Evolutionary conservation across 768 basidiomycete genomes (phyloP).

Genomic region (Boletus sp.): DNA sequence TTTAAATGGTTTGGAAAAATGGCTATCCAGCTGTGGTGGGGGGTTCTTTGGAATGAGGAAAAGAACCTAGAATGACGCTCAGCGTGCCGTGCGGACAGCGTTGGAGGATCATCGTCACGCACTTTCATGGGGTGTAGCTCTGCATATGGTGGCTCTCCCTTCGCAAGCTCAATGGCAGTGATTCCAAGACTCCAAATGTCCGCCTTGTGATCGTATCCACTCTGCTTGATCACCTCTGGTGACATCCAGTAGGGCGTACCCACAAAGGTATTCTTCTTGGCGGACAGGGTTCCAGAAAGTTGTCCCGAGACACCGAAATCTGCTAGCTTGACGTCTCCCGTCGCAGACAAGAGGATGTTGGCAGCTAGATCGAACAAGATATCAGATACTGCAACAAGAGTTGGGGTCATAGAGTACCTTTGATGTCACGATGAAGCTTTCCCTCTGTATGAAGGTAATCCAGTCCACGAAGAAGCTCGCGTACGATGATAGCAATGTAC

Average conservation of each 20-base stretch:
- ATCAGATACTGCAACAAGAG: neutral
- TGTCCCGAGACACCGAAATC: constrained; percentile 99
- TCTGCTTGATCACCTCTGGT: constrained; percentile 99
- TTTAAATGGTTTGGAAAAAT: constrained; percentile 89
- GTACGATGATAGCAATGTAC: constrained; percentile 95
- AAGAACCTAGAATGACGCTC: constrained; percentile 59
- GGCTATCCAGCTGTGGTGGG: constrained; percentile 85
- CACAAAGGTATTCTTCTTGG: constrained; percentile 98
- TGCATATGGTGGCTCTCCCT: constrained; percentile 97
- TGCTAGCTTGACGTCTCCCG: constrained; percentile 94
- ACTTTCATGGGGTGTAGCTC: constrained; percentile 99
- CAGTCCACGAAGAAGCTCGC: constrained; percentile 87
- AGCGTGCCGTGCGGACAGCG: neutral
- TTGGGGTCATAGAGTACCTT: constrained; percentile 54
- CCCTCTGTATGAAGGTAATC: constrained; percentile 96
- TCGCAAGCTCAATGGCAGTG: constrained; percentile 96
- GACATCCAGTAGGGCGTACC: constrained; percentile 99
- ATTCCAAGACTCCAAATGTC: constrained; percentile 99
- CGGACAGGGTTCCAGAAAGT: constrained; percentile 86
- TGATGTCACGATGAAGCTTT: constrained; percentile 98
- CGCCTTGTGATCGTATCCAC: constrained; percentile 97
- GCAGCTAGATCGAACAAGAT: constrained; percentile 56
- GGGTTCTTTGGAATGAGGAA: constrained; percentile 99
- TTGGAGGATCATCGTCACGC: constrained; percentile 13
- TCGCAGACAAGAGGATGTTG: constrained; percentile 88